These are phyloP conservation scores for Tirmania nivea DNA, from an alignment of 495 filamentous ascomycete species.

Conservation along the genomic window DNA sequence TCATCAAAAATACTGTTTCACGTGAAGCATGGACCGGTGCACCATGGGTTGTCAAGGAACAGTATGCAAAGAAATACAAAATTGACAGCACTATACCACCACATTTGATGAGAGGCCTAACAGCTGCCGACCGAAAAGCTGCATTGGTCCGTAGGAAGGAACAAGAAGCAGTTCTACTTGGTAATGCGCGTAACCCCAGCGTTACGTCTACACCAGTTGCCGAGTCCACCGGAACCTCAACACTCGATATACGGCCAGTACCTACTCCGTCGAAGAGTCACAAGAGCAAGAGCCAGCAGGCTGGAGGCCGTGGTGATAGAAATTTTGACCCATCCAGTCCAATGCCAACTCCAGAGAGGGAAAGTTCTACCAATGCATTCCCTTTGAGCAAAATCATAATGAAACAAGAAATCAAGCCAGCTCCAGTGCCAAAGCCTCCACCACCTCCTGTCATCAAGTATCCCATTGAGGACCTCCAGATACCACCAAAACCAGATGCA, in stretches of 20 bases:
- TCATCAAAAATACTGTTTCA: conserved; percentile 83
- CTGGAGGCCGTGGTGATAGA: conserved; percentile 14
- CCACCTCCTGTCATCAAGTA: conserved; percentile 71
- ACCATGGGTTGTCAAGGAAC: conserved; percentile 82
- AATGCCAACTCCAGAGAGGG: background rate
- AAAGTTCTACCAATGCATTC: background rate
- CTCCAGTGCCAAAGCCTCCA: conserved; percentile 32
- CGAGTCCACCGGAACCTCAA: conserved; percentile 7
- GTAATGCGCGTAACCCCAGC: conserved; percentile 21
- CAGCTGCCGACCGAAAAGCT: conserved; percentile 54
- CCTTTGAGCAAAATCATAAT: background rate
- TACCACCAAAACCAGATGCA: conserved; percentile 38
- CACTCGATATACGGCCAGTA: conserved; percentile 59
- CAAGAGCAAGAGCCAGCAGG: conserved; percentile 36
- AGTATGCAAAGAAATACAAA: conserved; percentile 61
- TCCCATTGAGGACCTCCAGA: conserved; percentile 80
- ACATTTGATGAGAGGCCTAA: conserved; percentile 58
- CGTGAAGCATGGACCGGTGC: conserved; percentile 84
- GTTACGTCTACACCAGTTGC: conserved; percentile 22
- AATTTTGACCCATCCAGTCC: background rate
- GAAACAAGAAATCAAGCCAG: background rate
- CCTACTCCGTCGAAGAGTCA: conserved; percentile 39
- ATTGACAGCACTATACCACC: conserved; percentile 68
- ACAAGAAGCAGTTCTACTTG: conserved; percentile 26
- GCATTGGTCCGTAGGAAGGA: conserved; percentile 44